Evolutionary conservation across 2,329 filamentous ascomycete species (phyloP).

Genomic region (Rhinocladiella similis): DNA sequence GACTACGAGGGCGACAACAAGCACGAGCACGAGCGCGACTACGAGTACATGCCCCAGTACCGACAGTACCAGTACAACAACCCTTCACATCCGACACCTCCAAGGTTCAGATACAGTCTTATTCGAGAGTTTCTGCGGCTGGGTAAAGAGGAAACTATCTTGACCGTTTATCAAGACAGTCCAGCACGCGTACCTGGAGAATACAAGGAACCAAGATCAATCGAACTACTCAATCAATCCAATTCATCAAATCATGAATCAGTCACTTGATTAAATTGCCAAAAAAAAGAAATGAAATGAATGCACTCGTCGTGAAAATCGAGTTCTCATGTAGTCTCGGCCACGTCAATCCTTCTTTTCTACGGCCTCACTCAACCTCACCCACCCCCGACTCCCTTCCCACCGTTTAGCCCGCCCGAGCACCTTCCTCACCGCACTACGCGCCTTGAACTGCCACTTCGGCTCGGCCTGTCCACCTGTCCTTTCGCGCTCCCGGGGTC

Average conservation of each 20-base stretch:
- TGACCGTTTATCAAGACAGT: too few relatives aligned
- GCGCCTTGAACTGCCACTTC: constrained; percentile 85
- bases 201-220: too few relatives aligned
- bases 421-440: constrained; percentile 79
- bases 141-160: constrained; percentile 61
- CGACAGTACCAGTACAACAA: constrained; percentile 40
- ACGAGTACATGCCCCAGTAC: constrained; percentile 9
- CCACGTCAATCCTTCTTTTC: too few relatives aligned
- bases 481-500: constrained; percentile 47
- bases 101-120: constrained; percentile 71
- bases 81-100: constrained; percentile 66
- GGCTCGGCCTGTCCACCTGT: constrained; percentile 65
- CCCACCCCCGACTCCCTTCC: constrained; percentile 55
- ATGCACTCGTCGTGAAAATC: too few relatives aligned
- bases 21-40: neutral
- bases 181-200: too few relatives aligned
- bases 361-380: constrained; percentile 26
- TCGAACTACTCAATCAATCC: neutral
- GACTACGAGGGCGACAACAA: too few relatives aligned
- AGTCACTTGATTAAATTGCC: too few relatives aligned
- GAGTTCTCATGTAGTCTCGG: too few relatives aligned
- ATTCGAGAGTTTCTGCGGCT: constrained; percentile 86
- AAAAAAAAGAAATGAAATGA: too few relatives aligned
- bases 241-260: too few relatives aligned
- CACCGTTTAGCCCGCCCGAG: constrained; percentile 78